These are phyloP conservation scores for Trichosporon sp. DNA, from an alignment of 1,284 basidiomycete species.

Conservation along the genomic window DNA sequence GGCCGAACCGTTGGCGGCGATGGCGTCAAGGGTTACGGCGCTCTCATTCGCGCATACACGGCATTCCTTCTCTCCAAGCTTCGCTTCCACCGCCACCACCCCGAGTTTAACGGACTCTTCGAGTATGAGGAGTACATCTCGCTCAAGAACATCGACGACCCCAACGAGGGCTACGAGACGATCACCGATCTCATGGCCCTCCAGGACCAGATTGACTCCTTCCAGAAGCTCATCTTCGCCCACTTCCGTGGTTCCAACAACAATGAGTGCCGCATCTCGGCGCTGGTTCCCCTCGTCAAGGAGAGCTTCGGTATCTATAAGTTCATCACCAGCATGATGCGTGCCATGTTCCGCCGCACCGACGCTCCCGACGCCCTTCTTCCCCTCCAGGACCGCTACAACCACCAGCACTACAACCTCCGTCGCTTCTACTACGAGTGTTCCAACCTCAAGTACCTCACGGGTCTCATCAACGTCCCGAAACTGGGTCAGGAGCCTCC, in stretches of 20 bases:
- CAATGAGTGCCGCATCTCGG: slow-evolving; percentile 91
- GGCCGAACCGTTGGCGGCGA: slow-evolving; percentile 78
- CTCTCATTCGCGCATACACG: slow-evolving; percentile 88
- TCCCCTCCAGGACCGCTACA: slow-evolving; percentile 76
- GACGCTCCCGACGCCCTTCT: slow-evolving; percentile 79
- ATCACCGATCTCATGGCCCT: slow-evolving; percentile 91
- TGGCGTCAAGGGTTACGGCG: slow-evolving; percentile 74
- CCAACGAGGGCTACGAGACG: slow-evolving; percentile 95
- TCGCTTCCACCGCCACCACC: slow-evolving; percentile 83
- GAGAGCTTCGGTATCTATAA: slow-evolving; percentile 96
- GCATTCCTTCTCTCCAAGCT: slow-evolving; percentile 91
- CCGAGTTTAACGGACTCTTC: slow-evolving; percentile 92
- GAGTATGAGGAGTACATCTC: slow-evolving; percentile 97
- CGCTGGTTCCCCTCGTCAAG: slow-evolving; percentile 88
- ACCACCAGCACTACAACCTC: slow-evolving; percentile 79
- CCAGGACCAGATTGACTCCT: slow-evolving; percentile 94
- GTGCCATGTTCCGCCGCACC: slow-evolving; percentile 88
- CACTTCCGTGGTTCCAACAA: slow-evolving; percentile 84
- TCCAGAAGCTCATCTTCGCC: slow-evolving; percentile 91
- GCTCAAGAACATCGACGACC: slow-evolving; percentile 91
- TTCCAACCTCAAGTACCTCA: slow-evolving; percentile 91
- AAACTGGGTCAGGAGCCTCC: slow-evolving; percentile 95
- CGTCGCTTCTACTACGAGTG: slow-evolving; percentile 97
- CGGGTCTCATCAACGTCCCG: slow-evolving; percentile 90
- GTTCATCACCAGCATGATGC: slow-evolving; percentile 94